Base-by-base conservation (phyloP, 78 protist species). In the Chrysochromulina tobinii region DNA sequence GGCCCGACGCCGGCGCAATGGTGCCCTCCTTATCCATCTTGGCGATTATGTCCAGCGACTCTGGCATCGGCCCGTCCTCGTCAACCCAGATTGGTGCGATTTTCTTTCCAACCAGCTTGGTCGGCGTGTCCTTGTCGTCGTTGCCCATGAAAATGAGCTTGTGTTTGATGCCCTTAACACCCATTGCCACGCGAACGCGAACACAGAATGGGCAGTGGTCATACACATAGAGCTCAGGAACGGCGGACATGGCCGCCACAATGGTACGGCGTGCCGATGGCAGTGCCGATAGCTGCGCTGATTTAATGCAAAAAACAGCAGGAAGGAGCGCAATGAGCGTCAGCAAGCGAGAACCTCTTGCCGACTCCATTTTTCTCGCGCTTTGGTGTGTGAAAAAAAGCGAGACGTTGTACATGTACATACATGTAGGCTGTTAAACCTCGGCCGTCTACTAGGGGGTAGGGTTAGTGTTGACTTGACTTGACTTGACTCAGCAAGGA, bases 171-270 rank as follows among this genome's bases (percentile, higher is more conserved):
- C 17, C 20, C 81, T 38, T 72, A 4, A 72, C 15, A 11, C 87
- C 87, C 7, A 81, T 6, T 2, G 87, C 87, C 58, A 83, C 50
- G 55, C 88, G 64, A 4, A 83, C 88, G 4, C 88, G 64, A 51
- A 83, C 88, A 69, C 88, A 83, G 53, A 83, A 83, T 14, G 88
- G 88, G 53, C 88, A 83, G 53, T 83, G 88, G 88, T 83, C 88
- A 14, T 83, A 75, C 38, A 75, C 57, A 57, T 75, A 50, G 57
- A 75, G 27, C 55, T 9, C 8, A 9, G 73, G 73, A 8, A 67
- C 67, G 23, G 67, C 23, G 23, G 67, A 61, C 20, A 58, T 38
- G 38, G 38, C 38, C 38, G 38, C 38, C 38, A 38, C 38, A 38
- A 38, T 38, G 38, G 38, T 38, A 38, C 38, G 38, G 38, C 38